phyloP scores from a whole-genome alignment of 805 yeast species.

The Candida ficus region DNA sequence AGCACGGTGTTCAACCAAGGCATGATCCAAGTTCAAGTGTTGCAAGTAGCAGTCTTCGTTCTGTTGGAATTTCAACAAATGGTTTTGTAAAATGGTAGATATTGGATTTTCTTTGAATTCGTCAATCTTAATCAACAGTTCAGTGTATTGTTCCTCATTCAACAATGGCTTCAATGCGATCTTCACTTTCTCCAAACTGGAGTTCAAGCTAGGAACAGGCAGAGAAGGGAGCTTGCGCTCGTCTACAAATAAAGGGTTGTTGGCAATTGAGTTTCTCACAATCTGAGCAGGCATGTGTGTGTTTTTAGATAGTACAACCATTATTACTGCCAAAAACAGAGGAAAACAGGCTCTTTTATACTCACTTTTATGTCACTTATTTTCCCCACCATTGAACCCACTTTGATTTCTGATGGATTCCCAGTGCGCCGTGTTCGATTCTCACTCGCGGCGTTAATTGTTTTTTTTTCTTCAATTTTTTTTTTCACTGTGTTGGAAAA shows the following conservation, averaged over 20 bases:
- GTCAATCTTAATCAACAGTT: conserved; percentile 38
- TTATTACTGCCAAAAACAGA: too few relatives aligned
- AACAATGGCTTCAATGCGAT: conserved; percentile 57
- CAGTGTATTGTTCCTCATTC: conserved; percentile 43
- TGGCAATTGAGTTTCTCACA: not conserved
- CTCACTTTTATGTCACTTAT: conserved; percentile 1
- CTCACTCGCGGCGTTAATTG: not conserved
- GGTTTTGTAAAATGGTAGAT: conserved; percentile 46
- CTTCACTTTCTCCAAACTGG: conserved; percentile 49
- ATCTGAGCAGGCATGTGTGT: conserved; percentile 6
- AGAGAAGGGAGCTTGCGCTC: conserved; percentile 40
- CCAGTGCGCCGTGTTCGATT: too few relatives aligned
- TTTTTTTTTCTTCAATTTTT: not conserved
- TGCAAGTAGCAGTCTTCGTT: conserved; percentile 50
- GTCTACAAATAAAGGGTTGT: not conserved
- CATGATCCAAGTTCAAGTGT: conserved; percentile 36
- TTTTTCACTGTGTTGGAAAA: not conserved
- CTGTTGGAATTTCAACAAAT: conserved; percentile 42
- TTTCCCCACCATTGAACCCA: conserved; percentile 6
- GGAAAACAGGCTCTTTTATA: not conserved
- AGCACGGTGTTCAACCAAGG: conserved; percentile 34
- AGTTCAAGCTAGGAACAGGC: conserved; percentile 54
- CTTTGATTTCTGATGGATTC: too few relatives aligned
- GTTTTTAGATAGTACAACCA: too few relatives aligned
- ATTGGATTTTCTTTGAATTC: conserved; percentile 39